These are phyloP conservation scores for Pistacia atlantica DNA, from an alignment of 345 rosid species.

Conservation along the genomic window DNA sequence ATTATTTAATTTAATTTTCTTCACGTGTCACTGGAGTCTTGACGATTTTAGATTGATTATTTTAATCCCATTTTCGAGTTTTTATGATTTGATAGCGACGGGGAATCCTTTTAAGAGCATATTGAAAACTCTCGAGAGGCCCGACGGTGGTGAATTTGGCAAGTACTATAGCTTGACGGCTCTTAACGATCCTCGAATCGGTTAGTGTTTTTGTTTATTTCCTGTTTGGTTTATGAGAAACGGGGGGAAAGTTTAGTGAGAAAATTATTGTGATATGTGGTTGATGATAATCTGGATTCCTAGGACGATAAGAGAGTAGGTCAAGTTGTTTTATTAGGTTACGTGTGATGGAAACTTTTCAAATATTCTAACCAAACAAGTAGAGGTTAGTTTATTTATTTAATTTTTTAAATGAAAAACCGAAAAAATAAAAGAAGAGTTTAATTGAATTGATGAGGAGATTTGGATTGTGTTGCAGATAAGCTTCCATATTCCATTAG, in stretches of 20 bases:
- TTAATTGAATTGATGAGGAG: not conserved
- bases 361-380: constrained; percentile 3
- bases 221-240: constrained; percentile 14
- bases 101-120: constrained; percentile 59
- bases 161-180: constrained; percentile 65
- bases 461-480: constrained; percentile 39
- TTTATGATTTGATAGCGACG: constrained; percentile 38
- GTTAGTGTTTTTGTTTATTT: constrained; percentile 36
- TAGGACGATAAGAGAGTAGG: not conserved
- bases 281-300: not conserved
- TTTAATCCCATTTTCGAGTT: constrained; percentile 14
- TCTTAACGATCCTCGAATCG: constrained; percentile 73
- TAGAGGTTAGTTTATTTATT: not conserved
- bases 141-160: constrained; percentile 65
- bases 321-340: not conserved
- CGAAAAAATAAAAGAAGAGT: not conserved
- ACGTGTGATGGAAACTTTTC: not conserved
- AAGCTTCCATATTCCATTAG: constrained; percentile 69
- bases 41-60: not conserved
- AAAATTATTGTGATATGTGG: not conserved
- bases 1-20: not conserved
- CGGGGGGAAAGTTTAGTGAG: not conserved
- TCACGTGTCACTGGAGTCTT: not conserved
- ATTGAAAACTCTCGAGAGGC: constrained; percentile 68
- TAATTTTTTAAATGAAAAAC: not conserved